Conservation (phyloP, 805 yeast species). For the Candida xiaguanensis region DNA sequence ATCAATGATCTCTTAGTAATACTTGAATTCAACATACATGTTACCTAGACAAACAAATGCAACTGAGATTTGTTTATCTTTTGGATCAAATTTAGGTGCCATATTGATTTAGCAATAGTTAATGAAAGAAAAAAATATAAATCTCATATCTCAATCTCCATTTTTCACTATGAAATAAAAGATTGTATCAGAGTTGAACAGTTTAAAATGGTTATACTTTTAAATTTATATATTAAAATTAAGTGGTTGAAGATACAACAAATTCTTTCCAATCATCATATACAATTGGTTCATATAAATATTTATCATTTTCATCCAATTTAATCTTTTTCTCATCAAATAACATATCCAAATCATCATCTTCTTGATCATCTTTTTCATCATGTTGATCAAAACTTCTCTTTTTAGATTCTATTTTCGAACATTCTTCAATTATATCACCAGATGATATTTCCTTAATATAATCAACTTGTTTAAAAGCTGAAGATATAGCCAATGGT, state of each 20-base stretch:
- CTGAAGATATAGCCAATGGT: constrained; percentile 41
- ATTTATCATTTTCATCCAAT: constrained; percentile 13
- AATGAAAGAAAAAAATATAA: constrained; percentile 3
- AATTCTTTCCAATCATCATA: constrained; percentile 35
- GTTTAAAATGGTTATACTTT: too few species aligned
- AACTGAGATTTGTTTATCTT: constrained; percentile 46
- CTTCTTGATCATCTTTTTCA: constrained; percentile 20
- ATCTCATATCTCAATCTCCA: neutral
- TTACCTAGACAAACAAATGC: constrained; percentile 93
- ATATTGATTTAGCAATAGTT: too few species aligned
- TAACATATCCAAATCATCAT: constrained; percentile 30
- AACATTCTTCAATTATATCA: constrained; percentile 23
- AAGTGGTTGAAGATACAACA: too few species aligned
- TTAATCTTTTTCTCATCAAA: constrained; percentile 35
- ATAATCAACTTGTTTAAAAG: constrained; percentile 42
- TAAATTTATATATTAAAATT: too few species aligned
- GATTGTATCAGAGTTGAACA: too few species aligned
- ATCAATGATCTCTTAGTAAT: neutral
- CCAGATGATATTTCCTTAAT: constrained; percentile 31
- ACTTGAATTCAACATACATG: constrained; percentile 47
- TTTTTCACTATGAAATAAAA: too few species aligned
- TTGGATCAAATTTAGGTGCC: constrained; percentile 16
- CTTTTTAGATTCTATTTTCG: constrained; percentile 8
- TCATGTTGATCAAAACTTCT: constrained; percentile 12
- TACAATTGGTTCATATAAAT: constrained; percentile 28